These are phyloP conservation scores for Helicostylum pulchrum DNA, from an alignment of 192 early-diverging fungal species.

Conservation along the genomic window DNA sequence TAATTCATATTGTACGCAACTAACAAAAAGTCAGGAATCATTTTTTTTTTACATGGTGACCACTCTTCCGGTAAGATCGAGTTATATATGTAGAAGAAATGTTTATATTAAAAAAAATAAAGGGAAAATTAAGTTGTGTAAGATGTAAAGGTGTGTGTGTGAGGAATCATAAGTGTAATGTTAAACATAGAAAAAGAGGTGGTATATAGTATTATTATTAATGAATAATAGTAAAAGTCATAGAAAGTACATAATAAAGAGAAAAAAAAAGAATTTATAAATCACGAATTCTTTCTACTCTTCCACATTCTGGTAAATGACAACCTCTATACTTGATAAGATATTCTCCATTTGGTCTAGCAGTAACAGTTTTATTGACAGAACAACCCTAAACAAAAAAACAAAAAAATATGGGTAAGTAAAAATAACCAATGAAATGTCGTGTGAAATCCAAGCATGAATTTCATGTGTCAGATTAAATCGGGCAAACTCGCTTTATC, in stretches of 20 bases:
- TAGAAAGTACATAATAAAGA: no score
- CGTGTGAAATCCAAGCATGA: constrained; percentile 19
- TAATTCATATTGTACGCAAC: no score
- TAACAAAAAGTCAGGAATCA: no score
- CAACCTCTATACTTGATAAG: constrained; percentile 53
- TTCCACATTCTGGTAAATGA: constrained; percentile 51
- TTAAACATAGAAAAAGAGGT: neutral
- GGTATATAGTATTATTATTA: neutral
- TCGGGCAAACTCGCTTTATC: constrained; percentile 18
- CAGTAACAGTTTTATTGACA: constrained; percentile 61
- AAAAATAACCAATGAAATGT: constrained; percentile 4
- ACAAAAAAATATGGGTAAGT: constrained; percentile 7
- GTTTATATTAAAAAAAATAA: no score
- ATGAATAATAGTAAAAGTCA: no score
- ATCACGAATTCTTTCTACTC: constrained; percentile 32
- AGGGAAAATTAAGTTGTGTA: no score
- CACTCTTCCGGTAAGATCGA: no score
- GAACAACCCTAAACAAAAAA: constrained; percentile 25
- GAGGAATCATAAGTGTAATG: neutral
- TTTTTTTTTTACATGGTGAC: no score
- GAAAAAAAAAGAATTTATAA: neutral
- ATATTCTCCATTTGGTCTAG: constrained; percentile 48
- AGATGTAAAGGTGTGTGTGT: no score
- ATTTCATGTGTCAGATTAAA: constrained; percentile 22
- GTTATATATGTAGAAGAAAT: no score